phyloP scores from a whole-genome alignment of 2,329 filamentous ascomycete genomes.

The Clarireedia paspali region DNA sequence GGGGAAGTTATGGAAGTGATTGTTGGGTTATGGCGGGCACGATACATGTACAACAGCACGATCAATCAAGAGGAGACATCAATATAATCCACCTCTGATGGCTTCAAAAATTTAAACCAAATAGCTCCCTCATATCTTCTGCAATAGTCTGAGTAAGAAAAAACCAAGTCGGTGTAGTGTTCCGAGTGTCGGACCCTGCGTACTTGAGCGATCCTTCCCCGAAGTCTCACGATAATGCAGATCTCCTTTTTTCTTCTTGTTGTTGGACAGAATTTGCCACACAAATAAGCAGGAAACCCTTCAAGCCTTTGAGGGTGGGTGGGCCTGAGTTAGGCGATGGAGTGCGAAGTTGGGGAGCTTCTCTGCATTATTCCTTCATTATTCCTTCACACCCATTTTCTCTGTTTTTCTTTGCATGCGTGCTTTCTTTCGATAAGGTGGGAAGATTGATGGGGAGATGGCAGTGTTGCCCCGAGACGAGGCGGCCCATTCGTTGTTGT shows the following conservation, averaged over 20 bases:
- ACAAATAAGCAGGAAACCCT: background rate
- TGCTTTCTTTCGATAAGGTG: too few species aligned
- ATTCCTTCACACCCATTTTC: background rate
- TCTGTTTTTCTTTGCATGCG: too few species aligned
- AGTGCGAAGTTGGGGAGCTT: background rate
- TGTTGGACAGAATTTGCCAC: background rate
- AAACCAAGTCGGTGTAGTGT: background rate
- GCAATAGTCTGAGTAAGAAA: background rate
- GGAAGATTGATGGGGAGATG: too few species aligned
- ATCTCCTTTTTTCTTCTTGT: slow-evolving; percentile 1
- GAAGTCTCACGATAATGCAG: background rate
- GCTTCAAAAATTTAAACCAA: background rate
- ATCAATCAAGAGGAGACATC: slow-evolving; percentile 8
- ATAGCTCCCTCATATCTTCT: background rate
- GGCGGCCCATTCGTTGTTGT: too few species aligned
- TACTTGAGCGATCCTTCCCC: slow-evolving; percentile 1
- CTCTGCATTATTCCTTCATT: background rate
- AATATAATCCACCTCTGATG: slow-evolving; percentile 1
- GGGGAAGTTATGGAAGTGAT: slow-evolving; percentile 75
- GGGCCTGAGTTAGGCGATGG: background rate
- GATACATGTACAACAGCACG: slow-evolving; percentile 26
- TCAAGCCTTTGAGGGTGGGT: background rate
- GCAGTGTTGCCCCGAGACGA: too few species aligned
- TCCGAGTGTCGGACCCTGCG: background rate
- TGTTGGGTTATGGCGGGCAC: background rate